Conservation (phyloP, 2,329 filamentous ascomycete species). For the Triangularia setosa region DNA sequence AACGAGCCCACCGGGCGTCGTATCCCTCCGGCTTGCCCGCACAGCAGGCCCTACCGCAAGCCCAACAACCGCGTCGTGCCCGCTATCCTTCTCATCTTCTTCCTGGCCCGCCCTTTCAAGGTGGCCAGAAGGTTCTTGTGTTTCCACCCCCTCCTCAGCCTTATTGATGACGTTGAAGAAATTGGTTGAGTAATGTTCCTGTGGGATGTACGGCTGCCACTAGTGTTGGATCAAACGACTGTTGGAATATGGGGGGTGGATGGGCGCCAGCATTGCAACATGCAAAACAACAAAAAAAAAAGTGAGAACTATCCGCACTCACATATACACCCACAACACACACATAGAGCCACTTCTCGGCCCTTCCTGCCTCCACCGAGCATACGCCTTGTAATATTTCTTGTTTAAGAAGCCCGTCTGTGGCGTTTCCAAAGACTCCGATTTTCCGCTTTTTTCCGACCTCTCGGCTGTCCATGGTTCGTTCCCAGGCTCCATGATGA, state of each 20-base stretch:
- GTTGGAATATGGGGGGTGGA: background rate
- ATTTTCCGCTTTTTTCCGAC: slow-evolving; percentile 1
- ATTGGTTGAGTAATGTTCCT: background rate
- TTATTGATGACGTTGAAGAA: background rate
- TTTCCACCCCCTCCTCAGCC: background rate
- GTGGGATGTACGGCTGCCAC: background rate
- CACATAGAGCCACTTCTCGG: background rate
- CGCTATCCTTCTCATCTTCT: background rate
- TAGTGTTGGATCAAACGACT: background rate
- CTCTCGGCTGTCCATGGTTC: background rate
- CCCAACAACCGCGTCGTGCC: background rate
- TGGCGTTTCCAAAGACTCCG: background rate
- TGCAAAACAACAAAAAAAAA: background rate
- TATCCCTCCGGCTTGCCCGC: background rate
- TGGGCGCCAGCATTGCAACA: background rate
- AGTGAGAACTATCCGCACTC: background rate
- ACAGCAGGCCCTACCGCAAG: background rate
- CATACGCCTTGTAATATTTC: slow-evolving; percentile 9
- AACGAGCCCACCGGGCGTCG: background rate
- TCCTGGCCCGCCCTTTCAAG: background rate
- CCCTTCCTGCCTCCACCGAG: background rate
- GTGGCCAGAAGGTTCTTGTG: background rate
- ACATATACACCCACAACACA: background rate
- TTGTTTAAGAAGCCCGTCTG: background rate
- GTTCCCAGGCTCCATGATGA: slow-evolving; percentile 4